Evolutionary conservation across 176 grass and related monocot species (phyloP), one percentile per base, ranked within the genome.

Genomic region (Hyparrhenia diplandra): DNA sequence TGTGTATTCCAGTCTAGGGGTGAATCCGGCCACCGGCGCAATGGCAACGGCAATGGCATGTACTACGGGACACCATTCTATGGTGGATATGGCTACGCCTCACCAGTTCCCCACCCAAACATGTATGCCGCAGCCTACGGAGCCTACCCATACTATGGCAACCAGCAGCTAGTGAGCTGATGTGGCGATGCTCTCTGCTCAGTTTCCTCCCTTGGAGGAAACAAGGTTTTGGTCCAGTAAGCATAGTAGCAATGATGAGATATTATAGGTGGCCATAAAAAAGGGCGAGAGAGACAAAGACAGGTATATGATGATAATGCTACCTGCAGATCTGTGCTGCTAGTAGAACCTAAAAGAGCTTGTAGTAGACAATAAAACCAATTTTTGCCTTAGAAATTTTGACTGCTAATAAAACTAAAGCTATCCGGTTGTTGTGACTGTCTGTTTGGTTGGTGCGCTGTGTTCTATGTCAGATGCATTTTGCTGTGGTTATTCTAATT

Each of bases 131-230:
- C 92, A 25, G 63, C 86, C 13, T 94, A 94, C 11, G 92, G 92
- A 37, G 80, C 92, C 69, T 94, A 91, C 81, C 89, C 92, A n/a
- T 84, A 84, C 85, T 84, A 94, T 20, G 76, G 88, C 39, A 94
- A 82, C 75, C 92, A 91, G 84, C 86, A 94, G 67, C 92, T 88
- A 51, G 92, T 94, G 72, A 94, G 83, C 86, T 94, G 80, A 94
- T 66, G 59, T 41, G 78, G 69, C 73, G 63, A 85, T 10, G 6
- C 25, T 30, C 14, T 67, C 23, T 35, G 51, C 35, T 77, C 37
- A 24, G 72, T 82, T 85, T 77, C 78, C 83, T 78, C 43, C 66
- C 13, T 14, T 5, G 59, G 87, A 82, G 42, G 69, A 81, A 89
- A 73, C 83, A 67, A 85, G 83, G 73, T 89, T 89, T 86, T 86